A percentile compares a stretch with the other conserved stretches of the same genome.
Conservation (phyloP, 495 filamentous ascomycete species). For the Lasiosphaeria ovina region DNA sequence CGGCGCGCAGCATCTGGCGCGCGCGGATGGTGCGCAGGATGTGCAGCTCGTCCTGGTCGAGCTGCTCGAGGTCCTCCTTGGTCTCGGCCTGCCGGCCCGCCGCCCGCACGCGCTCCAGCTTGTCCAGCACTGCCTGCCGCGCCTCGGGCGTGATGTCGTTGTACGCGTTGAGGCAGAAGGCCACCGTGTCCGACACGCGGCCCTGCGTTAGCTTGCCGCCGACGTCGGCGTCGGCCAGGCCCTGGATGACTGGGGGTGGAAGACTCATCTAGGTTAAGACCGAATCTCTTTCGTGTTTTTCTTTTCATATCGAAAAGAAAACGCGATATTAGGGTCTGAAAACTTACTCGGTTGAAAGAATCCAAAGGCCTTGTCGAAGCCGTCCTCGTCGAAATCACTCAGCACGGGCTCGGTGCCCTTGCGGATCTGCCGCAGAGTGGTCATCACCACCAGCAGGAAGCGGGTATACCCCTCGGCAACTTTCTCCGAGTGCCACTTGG, state of each 20-base stretch:
- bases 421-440: constrained; percentile 46
- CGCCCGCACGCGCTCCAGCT: constrained; percentile 18
- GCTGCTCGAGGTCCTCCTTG: constrained; percentile 13
- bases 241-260: constrained; percentile 39
- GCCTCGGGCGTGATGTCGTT: constrained; percentile 22
- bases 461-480: constrained; percentile 48
- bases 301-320: no score
- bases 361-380: constrained; percentile 46
- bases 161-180: constrained; percentile 40
- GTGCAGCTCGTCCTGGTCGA: constrained; percentile 32
- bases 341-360: constrained; percentile 43
- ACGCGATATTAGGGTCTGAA: no score
- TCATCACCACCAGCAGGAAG: constrained; percentile 49
- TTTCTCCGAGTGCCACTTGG: constrained; percentile 48
- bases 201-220: constrained; percentile 31
- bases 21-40: constrained; percentile 34
- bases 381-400: constrained; percentile 40
- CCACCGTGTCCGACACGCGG: constrained; percentile 37
- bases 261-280: background rate
- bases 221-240: constrained; percentile 31
- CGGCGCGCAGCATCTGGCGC: constrained; percentile 22
- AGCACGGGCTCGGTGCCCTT: constrained; percentile 32
- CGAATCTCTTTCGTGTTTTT: background rate
- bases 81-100: constrained; percentile 9
- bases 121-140: constrained; percentile 23